Evolutionary conservation across 2,329 filamentous ascomycete species (phyloP), one percentile per base, ranked within the genome.

Genomic region (Fusarium longipes): DNA sequence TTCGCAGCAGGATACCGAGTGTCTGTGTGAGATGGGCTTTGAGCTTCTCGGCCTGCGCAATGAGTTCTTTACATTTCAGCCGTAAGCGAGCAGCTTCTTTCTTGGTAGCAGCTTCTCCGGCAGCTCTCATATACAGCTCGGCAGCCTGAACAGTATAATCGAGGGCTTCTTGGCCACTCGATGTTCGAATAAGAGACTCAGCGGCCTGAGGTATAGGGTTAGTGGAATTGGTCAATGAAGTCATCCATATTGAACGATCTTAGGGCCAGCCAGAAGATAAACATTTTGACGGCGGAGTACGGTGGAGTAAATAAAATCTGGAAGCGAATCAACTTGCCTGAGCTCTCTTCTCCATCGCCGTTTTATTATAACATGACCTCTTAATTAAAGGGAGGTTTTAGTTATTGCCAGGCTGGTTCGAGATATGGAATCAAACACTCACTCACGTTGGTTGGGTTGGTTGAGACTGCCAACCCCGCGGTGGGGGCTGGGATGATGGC

Each of bases 101-200:
- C n/a, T 86, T 79, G 50, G 80, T 83, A n/a, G 82, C 78, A 8
- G 89, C 85, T 60, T 91, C 81, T 60, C 82, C 83, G 52, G 92
- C 82, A 4, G 92, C 92, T 73, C 87, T 87, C 88, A 97, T 92
- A 70, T 96, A 94, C 49, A 91, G 82, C 76, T 97, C 93, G 22
- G 89, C 91, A 6, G 91, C 92, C 67, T 85, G 82, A 74, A 97
- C 93, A 48, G 93, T 90, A 76, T 92, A 86, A 50, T 89, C 82
- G 55, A 97, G 83, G 40, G 93, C 93, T 70, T 89, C 88, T 57
- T 75, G 72, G 62, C 78, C 79, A 43, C 60, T 76, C 48, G 77
- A 77, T 61, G 68, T 75, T 62, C 70, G 68, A 48, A 78, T 68
- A 43, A 80, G 71, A 72, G 74, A 73, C 73, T 82, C 80, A 62